phyloP scores from a whole-genome alignment of 495 filamentous ascomycete genomes.

The Xylaria intraflava region DNA sequence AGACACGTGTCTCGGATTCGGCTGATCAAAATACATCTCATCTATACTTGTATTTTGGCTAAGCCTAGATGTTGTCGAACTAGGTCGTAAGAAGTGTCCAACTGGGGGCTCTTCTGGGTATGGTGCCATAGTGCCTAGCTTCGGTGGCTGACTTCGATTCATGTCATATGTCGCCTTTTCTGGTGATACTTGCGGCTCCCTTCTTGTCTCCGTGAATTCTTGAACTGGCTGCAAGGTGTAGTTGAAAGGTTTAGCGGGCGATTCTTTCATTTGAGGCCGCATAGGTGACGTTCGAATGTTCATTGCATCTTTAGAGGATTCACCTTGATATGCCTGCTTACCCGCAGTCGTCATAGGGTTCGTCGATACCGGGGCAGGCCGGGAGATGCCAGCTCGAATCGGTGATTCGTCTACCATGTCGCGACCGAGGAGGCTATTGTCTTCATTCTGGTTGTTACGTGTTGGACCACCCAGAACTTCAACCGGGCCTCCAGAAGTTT shows the following conservation, averaged over 20 bases:
- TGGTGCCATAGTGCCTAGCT: conserved; percentile 22
- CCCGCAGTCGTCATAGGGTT: background rate
- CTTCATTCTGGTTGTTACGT: conserved; percentile 4
- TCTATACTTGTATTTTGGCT: conserved; percentile 4
- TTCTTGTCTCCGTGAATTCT: conserved; percentile 12
- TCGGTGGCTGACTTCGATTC: conserved; percentile 13
- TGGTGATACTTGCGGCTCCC: conserved; percentile 1
- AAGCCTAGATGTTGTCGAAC: conserved; percentile 1
- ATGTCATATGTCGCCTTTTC: background rate
- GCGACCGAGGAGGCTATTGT: conserved; percentile 21
- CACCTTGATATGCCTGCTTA: background rate
- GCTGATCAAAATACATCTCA: background rate
- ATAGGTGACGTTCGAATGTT: background rate
- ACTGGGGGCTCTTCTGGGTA: conserved; percentile 22
- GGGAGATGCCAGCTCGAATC: conserved; percentile 2
- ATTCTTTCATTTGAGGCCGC: background rate
- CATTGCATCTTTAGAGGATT: background rate
- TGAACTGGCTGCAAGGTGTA: conserved; percentile 10
- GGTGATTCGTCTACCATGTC: conserved; percentile 16
- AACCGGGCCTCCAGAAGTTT: conserved; percentile 5
- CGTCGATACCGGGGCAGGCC: background rate
- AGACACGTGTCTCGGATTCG: conserved; percentile 11
- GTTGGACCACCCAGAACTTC: background rate
- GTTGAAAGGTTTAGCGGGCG: conserved; percentile 1
- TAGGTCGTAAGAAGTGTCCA: conserved; percentile 19